Conservation (phyloP, 306 rosid species). For the Cucurbita argyrosperma region DNA sequence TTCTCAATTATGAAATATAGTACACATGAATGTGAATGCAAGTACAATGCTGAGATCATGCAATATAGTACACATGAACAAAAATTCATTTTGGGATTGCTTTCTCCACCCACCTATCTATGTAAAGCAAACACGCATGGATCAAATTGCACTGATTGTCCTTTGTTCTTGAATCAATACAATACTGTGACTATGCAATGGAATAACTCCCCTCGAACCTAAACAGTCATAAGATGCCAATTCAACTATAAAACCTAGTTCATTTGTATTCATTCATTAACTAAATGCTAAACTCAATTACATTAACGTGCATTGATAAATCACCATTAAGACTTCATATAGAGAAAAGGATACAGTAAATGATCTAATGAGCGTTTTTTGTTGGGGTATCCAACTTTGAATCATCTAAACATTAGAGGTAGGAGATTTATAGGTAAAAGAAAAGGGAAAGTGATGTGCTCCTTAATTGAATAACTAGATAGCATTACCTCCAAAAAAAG, state of each 20-base stretch:
- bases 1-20: neutral
- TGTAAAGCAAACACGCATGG: neutral
- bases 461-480: neutral
- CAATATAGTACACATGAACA: neutral
- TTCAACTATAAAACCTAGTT: neutral
- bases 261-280: neutral
- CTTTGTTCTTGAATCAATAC: neutral
- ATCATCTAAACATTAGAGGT: neutral
- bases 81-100: neutral
- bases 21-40: neutral
- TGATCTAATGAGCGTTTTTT: neutral
- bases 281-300: neutral
- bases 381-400: conserved; percentile 1
- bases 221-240: neutral
- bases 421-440: neutral
- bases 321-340: neutral
- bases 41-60: neutral
- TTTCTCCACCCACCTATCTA: neutral
- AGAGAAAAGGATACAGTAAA: neutral
- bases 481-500: neutral
- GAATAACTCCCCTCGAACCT: neutral
- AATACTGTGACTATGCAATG: neutral
- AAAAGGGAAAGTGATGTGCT: neutral
- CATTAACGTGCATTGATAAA: neutral
- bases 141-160: neutral